Base-by-base conservation (phyloP, 2,329 filamentous ascomycete genomes). In the Diaporthe sp. region DNA sequence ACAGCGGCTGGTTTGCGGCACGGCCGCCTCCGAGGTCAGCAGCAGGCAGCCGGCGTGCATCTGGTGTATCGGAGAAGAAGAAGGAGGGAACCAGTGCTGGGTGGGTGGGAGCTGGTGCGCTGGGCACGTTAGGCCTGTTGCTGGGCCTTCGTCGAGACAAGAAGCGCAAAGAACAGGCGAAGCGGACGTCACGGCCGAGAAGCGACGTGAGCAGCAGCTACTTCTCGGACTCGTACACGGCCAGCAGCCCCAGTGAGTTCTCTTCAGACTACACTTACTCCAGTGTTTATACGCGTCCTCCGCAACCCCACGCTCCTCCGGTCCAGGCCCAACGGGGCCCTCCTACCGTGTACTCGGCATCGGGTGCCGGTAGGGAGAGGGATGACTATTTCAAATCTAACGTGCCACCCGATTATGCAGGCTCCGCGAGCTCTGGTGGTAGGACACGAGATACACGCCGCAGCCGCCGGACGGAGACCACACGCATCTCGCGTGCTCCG, bases 181-280 rank as follows among this genome's bases (percentile, higher is more conserved):
- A 82, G 66, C 72, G 75, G 58, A 45, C 72, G 33, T 74, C 75
- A 55, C 72, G 75, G 52, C 79, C 86, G 25, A 82, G 85, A 74
- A 87, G 86, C 84, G 81, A 87, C 79, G 78, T 83, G 76, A 83
- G 84, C 80, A 89, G 89, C 82, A 87, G 84, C 80, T 88, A 89
- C 80, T 90, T 85, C 70, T 87, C 87, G 76, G 87, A 88, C 79
- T 88, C 86, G 69, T 91, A 89, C 81, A 87, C 86, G 30, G 86
- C 84, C 76, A 86, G 83, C 77, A 87, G 82, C 79, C 86, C 86
- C 77, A 89, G 89, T 90, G 84, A 87, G 88, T 89, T 80, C 77
- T 74, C 40, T 55, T 72, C 71, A 45, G 73, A 75, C 71, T 74
- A 72, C 60, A 67, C 71, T 45, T 60, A 76, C 75, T 74, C 75